Evolutionary conservation across 805 yeast genomes (phyloP).

Genomic region (Cyberlindnera maritima): DNA sequence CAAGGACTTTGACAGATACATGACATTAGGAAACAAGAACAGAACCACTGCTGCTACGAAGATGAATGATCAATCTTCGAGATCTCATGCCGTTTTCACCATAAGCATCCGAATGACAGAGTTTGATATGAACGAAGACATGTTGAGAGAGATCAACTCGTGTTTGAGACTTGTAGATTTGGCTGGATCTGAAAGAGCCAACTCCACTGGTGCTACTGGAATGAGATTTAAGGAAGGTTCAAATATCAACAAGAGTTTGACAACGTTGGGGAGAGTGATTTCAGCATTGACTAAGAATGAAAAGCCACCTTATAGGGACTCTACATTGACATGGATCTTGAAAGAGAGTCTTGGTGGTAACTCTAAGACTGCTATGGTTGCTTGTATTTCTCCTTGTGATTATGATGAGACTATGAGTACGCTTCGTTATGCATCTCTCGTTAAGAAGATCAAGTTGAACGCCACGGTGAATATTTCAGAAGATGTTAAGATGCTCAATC

Average conservation of each 20-base stretch:
- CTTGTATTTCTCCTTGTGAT: conserved; percentile 78
- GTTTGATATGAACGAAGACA: conserved; percentile 34
- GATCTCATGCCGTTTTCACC: conserved; percentile 81
- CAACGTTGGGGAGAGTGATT: conserved; percentile 73
- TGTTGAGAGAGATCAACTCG: conserved; percentile 51
- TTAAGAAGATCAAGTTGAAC: conserved; percentile 61
- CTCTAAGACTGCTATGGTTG: conserved; percentile 85
- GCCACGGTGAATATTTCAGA: conserved; percentile 47
- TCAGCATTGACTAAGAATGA: conserved; percentile 42
- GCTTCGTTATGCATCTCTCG: conserved; percentile 73
- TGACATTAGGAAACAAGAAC: conserved; percentile 49
- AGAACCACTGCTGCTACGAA: conserved; percentile 72
- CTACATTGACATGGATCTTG: conserved; percentile 69
- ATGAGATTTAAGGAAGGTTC: conserved; percentile 70
- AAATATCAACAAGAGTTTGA: conserved; percentile 73
- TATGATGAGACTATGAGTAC: conserved; percentile 78
- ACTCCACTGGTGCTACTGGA: conserved; percentile 58
- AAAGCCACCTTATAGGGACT: conserved; percentile 50
- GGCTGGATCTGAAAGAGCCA: conserved; percentile 79
- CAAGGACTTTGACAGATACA: conserved; percentile 44
- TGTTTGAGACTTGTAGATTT: conserved; percentile 70
- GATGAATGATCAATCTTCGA: conserved; percentile 68
- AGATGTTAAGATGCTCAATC: conserved; percentile 10
- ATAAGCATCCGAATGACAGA: conserved; percentile 60
- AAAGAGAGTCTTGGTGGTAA: conserved; percentile 80